Evolutionary conservation across 352 stramenopile species (phyloP).

Genomic region (Globisporangium spinosum): DNA sequence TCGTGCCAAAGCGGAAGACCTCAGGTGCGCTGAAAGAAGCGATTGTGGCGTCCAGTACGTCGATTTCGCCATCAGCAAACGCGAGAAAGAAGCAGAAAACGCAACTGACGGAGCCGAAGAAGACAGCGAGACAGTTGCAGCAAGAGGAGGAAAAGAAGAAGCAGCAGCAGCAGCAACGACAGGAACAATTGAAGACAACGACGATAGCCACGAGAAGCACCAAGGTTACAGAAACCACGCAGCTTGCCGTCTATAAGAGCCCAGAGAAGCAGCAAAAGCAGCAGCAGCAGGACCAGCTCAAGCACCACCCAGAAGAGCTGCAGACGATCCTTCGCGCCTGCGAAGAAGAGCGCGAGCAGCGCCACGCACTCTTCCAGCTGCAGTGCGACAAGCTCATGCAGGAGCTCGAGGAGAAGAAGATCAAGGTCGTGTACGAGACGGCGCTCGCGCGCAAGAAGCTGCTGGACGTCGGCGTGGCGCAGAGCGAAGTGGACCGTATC

Average conservation of each 20-base stretch:
- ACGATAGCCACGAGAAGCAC: background rate
- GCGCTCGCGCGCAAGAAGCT: slow-evolving; percentile 43
- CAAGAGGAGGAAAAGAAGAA: slow-evolving; percentile 3
- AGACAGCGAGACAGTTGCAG: background rate
- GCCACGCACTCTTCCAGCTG: slow-evolving; percentile 19
- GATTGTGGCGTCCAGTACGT: background rate
- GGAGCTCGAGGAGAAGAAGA: slow-evolving; percentile 23
- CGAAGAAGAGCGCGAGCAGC: slow-evolving; percentile 22
- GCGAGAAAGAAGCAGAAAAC: slow-evolving; percentile 11
- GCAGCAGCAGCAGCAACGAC: background rate
- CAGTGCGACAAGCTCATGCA: slow-evolving; percentile 21
- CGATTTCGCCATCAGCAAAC: background rate
- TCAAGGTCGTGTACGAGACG: slow-evolving; percentile 18
- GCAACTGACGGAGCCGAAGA: background rate
- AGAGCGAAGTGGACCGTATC: slow-evolving; percentile 21
- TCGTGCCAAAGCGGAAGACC: slow-evolving; percentile 17
- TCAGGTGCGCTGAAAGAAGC: slow-evolving; percentile 9
- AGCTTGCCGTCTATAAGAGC: background rate
- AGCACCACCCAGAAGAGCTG: slow-evolving; percentile 9
- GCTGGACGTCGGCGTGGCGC: slow-evolving; percentile 27
- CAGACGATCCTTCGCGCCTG: slow-evolving; percentile 13
- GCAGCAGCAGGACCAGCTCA: background rate
- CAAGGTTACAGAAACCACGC: background rate
- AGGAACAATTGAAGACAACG: background rate
- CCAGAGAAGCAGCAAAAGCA: background rate